These are phyloP conservation scores for Verticillium longisporum DNA, from an alignment of 2,329 filamentous ascomycete species.

Conservation along the genomic window DNA sequence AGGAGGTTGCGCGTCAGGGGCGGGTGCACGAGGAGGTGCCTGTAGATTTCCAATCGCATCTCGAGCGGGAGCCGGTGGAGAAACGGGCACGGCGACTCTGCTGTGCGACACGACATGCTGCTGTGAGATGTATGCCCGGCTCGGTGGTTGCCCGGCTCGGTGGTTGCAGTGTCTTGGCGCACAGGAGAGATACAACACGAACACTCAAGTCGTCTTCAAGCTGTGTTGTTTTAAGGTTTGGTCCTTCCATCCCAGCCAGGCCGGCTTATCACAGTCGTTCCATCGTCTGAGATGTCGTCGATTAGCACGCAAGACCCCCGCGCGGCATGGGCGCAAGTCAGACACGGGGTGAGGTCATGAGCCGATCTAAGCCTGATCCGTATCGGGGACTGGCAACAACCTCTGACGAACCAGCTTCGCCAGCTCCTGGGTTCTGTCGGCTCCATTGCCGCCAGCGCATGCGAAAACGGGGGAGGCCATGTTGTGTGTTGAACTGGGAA, in stretches of 20 bases:
- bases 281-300: background rate
- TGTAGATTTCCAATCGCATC: conserved; percentile 39
- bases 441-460: no score
- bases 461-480: no score
- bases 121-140: background rate
- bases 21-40: conserved; percentile 30
- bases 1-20: background rate
- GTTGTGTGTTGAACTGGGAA: no score
- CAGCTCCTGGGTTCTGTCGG: no score
- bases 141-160: background rate
- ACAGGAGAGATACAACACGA: background rate
- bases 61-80: conserved; percentile 33
- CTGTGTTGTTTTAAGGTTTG: background rate
- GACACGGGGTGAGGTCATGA: background rate
- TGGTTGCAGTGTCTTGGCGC: background rate
- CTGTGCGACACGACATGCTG: background rate
- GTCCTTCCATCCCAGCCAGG: background rate
- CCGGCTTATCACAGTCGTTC: background rate
- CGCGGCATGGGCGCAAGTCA: no score
- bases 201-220: background rate
- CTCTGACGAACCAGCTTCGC: background rate
- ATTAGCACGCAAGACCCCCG: no score
- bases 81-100: conserved; percentile 14
- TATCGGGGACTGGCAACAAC: background rate
- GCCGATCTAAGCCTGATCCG: background rate